Percentiles rank a stretch among this genome's conserved stretches.
phyloP scores from a whole-genome alignment of 2,329 filamentous ascomycete genomes.

The Penicillium sp. region DNA sequence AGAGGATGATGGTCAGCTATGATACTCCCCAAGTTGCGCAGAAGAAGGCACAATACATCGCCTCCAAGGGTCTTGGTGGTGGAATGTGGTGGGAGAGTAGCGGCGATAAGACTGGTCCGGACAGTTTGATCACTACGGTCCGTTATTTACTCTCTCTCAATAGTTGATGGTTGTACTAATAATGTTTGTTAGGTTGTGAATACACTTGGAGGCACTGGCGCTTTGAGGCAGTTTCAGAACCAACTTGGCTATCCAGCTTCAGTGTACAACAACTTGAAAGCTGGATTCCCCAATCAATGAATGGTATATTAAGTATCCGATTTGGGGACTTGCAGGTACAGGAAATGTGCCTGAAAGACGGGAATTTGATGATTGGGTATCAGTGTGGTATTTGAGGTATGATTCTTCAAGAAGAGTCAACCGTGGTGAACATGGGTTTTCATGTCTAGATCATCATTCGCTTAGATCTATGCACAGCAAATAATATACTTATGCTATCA shows the following conservation, averaged over 20 bases:
- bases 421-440: not conserved
- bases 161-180: not conserved
- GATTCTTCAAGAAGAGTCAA: not conserved
- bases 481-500: not conserved
- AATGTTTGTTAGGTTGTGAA: slow-evolving; percentile 30
- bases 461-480: not conserved
- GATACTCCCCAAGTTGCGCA: slow-evolving; percentile 68
- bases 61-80: slow-evolving; percentile 68
- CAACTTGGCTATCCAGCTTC: slow-evolving; percentile 53
- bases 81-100: slow-evolving; percentile 98
- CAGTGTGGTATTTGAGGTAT: not conserved
- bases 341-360: too few relatives aligned
- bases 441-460: not conserved
- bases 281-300: slow-evolving; percentile 16
- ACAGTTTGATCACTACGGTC: slow-evolving; percentile 66
- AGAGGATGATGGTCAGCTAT: slow-evolving; percentile 70
- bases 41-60: slow-evolving; percentile 72
- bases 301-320: not conserved
- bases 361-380: not conserved
- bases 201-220: slow-evolving; percentile 30
- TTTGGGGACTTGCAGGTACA: not conserved
- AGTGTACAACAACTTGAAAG: slow-evolving; percentile 54
- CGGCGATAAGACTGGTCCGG: slow-evolving; percentile 64
- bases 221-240: slow-evolving; percentile 51
- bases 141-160: not conserved